Evolutionary conservation across 1,139 yeast species (phyloP).

Genomic region (Scheffersomyces stambukii): DNA sequence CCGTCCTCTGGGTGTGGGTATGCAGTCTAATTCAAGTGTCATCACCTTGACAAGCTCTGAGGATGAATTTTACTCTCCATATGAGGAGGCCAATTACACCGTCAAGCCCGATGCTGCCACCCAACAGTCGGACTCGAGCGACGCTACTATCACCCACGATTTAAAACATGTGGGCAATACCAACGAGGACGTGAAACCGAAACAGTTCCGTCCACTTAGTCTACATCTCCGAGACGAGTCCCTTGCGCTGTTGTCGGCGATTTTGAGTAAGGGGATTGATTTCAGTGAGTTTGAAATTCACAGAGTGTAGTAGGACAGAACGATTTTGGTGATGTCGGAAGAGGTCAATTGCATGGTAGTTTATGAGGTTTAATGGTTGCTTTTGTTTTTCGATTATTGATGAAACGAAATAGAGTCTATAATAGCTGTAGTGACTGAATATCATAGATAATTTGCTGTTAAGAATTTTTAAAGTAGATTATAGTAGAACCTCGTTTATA

Average conservation of each 20-base stretch:
- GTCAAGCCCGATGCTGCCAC: constrained; percentile 3
- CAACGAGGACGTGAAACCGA: too few species aligned
- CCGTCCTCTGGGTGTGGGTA: too few species aligned
- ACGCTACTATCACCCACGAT: constrained; percentile 29
- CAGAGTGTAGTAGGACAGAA: neutral
- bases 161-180: constrained; percentile 3
- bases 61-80: constrained; percentile 32
- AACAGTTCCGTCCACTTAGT: too few species aligned
- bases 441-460: too few species aligned
- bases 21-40: constrained; percentile 8
- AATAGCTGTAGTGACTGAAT: too few species aligned
- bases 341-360: too few species aligned
- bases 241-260: constrained; percentile 31
- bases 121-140: constrained; percentile 26
- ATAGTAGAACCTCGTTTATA: too few species aligned
- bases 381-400: too few species aligned
- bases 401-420: too few species aligned
- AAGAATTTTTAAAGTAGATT: too few species aligned
- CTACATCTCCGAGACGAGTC: constrained; percentile 29
- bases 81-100: constrained; percentile 16
- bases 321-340: too few species aligned
- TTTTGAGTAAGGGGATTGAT: constrained; percentile 25
- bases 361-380: too few species aligned
- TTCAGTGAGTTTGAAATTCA: constrained; percentile 10
- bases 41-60: constrained; percentile 17